Percentiles rank a stretch among this genome's conserved stretches.
Evolutionary conservation across 495 filamentous ascomycete genomes (phyloP).

Genomic region (Penicillium antarcticum): DNA sequence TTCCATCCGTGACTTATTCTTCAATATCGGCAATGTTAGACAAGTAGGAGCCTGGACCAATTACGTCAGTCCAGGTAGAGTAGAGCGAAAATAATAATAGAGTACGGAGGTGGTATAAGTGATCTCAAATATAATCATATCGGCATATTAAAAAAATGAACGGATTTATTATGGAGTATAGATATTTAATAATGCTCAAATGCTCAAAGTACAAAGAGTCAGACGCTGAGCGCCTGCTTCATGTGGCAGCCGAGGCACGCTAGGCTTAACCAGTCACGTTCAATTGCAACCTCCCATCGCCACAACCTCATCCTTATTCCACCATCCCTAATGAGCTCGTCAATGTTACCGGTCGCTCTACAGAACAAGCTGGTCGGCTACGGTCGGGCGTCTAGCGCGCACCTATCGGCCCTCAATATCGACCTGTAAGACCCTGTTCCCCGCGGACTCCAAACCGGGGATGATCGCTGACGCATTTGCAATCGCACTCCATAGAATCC

Average conservation of each 20-base stretch:
- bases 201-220: background rate
- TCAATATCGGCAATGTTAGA: background rate
- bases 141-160: too few relatives aligned
- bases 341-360: slow-evolving; percentile 35
- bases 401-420: slow-evolving; percentile 65
- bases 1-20: slow-evolving; percentile 2
- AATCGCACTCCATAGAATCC: slow-evolving; percentile 52
- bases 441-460: slow-evolving; percentile 9
- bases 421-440: slow-evolving; percentile 65
- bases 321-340: slow-evolving; percentile 26
- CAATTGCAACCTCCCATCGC: slow-evolving; percentile 5
- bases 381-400: slow-evolving; percentile 50
- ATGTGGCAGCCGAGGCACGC: slow-evolving; percentile 26
- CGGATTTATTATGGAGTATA: too few relatives aligned
- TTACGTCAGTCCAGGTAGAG: slow-evolving; percentile 1
- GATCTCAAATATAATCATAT: too few relatives aligned
- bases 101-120: background rate
- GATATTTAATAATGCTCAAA: background rate
- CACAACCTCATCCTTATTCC: slow-evolving; percentile 15
- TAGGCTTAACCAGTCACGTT: background rate
- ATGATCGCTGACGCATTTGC: slow-evolving; percentile 8
- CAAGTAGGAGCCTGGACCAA: background rate
- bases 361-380: slow-evolving; percentile 44
- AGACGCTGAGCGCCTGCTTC: slow-evolving; percentile 1
- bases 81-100: background rate